Evolutionary conservation across 2,329 filamentous ascomycete genomes (phyloP), one percentile per base, ranked within the genome.

Genomic region (Simplicillium sp.): DNA sequence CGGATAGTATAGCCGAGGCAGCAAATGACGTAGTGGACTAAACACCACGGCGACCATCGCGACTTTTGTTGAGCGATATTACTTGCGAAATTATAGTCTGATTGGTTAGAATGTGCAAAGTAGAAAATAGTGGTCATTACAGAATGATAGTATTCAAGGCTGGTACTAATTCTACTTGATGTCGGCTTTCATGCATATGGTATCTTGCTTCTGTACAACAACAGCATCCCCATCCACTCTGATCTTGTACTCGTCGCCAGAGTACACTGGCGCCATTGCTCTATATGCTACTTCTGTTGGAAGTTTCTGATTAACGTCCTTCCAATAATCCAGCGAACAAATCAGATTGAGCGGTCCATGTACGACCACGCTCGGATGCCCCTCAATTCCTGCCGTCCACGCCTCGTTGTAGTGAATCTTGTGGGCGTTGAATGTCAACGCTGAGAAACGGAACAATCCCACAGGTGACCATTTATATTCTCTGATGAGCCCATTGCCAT

Each of bases 371-470:
- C 78, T 73, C 0, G 75, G 73, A 51, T 92, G 84, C 0, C 80
- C 79, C 57, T 92, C 82, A 7, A 82, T 66, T 5, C 69, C 63
- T 5, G 67, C 66, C 12, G 77, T 76, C 67, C 84, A 90, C 11
- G 67, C 54, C 17, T 74, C 70, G 53, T 88, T 84, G 50, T 90
- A 82, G 58, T 94, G 88, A 41, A 94, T 94, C 48, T 78, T 80
- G 59, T 94, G 88, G 0, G 78, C 85, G 55, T 94, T 94, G 66
- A 88, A 88, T 0, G 86, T 94, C 33, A 94, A 65, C 0, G 86
- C 86, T 1, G 83, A 88, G 66, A 88, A 94, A 14, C 85, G 77
- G 61, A 92, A 94, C 1, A 94, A 70, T 2, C 63, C 66, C 0
- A 65, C 62, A 0, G 67, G 59, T 0, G 70, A 73, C 67, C 66